phyloP scores from a whole-genome alignment of 2,329 filamentous ascomycete species.

The Nannizziopsis arthrosporioides region DNA sequence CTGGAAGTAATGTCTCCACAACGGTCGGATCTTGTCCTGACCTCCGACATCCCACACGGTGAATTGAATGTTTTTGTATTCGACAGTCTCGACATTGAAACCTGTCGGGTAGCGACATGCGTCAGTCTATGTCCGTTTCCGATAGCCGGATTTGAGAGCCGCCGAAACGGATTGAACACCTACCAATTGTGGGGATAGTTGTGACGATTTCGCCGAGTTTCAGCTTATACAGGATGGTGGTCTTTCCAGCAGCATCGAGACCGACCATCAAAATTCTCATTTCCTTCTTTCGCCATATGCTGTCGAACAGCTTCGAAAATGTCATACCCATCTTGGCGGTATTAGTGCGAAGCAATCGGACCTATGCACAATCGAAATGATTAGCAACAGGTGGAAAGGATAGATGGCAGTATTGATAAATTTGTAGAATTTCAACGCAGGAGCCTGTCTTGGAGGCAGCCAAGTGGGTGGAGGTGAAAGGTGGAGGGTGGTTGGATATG shows the following conservation, averaged over 20 bases:
- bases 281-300: slow-evolving; percentile 99
- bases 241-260: slow-evolving; percentile 99
- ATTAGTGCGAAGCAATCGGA: slow-evolving; percentile 8
- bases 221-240: slow-evolving; percentile 99
- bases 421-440: neutral
- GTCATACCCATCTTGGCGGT: slow-evolving; percentile 81
- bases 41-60: slow-evolving; percentile 99
- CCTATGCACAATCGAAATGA: slow-evolving; percentile 13
- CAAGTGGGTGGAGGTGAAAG: slow-evolving; percentile 9
- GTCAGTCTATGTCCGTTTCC: slow-evolving; percentile 7
- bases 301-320: slow-evolving; percentile 92
- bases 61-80: slow-evolving; percentile 99
- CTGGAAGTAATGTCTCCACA: slow-evolving; percentile 99
- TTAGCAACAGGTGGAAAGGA: slow-evolving; percentile 6
- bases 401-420: neutral
- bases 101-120: slow-evolving; percentile 40
- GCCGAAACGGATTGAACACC: slow-evolving; percentile 25
- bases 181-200: slow-evolving; percentile 96
- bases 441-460: slow-evolving; percentile 8
- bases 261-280: slow-evolving; percentile 99
- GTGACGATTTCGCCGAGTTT: slow-evolving; percentile 95
- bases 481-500: slow-evolving; percentile 6
- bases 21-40: slow-evolving; percentile 98
- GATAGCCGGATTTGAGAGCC: neutral
- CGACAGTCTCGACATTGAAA: slow-evolving; percentile 99